These are phyloP conservation scores for Acanthamoeba healyi DNA, from an alignment of 208 protist species.

Conservation along the genomic window DNA sequence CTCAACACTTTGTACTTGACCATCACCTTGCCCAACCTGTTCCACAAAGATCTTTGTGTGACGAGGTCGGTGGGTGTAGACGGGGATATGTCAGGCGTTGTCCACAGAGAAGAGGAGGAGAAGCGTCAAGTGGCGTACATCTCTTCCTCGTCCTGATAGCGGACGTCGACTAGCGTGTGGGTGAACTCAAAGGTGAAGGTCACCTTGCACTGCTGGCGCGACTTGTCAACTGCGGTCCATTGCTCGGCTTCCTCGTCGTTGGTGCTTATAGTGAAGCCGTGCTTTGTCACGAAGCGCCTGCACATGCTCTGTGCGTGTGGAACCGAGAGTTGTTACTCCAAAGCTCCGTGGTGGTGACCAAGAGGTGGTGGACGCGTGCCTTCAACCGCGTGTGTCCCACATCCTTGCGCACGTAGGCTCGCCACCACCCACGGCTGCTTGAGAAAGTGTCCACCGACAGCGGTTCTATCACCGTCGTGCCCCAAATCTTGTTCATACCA, in stretches of 20 bases:
- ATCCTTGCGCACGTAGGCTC: background rate
- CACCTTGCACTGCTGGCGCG: background rate
- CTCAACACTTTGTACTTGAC: background rate
- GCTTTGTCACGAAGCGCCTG: background rate
- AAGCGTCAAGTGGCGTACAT: background rate
- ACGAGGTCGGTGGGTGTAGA: too few species aligned
- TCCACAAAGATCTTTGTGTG: background rate
- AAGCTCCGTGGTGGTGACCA: too few species aligned
- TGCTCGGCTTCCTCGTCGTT: background rate
- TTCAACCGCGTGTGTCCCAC: background rate
- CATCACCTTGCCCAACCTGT: background rate
- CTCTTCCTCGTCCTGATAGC: background rate
- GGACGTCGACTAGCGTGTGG: background rate
- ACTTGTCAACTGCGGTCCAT: background rate
- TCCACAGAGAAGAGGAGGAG: background rate
- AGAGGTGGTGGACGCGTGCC: too few species aligned
- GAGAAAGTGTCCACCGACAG: background rate
- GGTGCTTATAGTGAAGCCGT: slow-evolving; percentile 4
- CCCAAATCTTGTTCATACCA: background rate
- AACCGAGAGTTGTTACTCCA: background rate
- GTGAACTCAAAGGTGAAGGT: background rate
- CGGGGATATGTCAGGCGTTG: background rate
- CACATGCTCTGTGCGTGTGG: background rate
- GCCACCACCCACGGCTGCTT: background rate
- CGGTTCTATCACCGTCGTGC: background rate